A percentile compares a stretch with the other conserved stretches of the same genome.
Evolutionary conservation across 1,284 basidiomycete genomes (phyloP).

Genomic region (Tylopilus orsonianus): DNA sequence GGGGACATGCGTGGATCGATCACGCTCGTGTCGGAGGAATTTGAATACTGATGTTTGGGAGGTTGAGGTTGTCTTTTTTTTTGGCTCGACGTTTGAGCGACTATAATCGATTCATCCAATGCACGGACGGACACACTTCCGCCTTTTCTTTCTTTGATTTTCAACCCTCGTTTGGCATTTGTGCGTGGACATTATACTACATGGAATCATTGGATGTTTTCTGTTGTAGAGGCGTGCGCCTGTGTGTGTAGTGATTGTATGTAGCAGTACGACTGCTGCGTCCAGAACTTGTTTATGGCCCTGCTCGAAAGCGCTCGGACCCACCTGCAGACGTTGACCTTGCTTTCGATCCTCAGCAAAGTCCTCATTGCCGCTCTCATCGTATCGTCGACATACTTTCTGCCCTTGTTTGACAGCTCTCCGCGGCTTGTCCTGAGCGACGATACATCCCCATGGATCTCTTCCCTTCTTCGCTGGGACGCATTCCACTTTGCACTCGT

Average conservation of each 20-base stretch:
- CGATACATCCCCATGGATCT: constrained; percentile 23
- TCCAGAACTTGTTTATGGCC: too few relatives aligned
- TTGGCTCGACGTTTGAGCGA: neutral
- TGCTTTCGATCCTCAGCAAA: constrained; percentile 27
- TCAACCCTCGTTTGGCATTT: constrained; percentile 11
- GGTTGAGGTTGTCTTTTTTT: neutral
- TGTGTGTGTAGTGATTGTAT: too few relatives aligned
- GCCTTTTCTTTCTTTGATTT: neutral
- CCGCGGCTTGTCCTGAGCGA: constrained; percentile 37
- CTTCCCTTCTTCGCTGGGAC: constrained; percentile 81
- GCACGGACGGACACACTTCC: neutral
- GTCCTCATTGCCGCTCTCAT: constrained; percentile 22
- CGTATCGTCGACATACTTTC: constrained; percentile 29
- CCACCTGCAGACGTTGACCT: constrained; percentile 24
- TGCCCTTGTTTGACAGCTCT: constrained; percentile 47
- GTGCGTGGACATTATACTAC: too few relatives aligned
- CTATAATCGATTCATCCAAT: neutral
- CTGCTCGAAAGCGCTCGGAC: neutral
- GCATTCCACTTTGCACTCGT: constrained; percentile 77
- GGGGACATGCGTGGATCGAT: constrained; percentile 68
- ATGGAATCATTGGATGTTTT: too few relatives aligned
- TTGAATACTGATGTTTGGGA: constrained; percentile 47
- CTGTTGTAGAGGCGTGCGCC: too few relatives aligned
- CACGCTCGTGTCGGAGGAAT: constrained; percentile 67
- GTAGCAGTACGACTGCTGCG: too few relatives aligned